Evolutionary conservation across 768 basidiomycete genomes (phyloP).

Genomic region (Tricholoma hemisulphureum): DNA sequence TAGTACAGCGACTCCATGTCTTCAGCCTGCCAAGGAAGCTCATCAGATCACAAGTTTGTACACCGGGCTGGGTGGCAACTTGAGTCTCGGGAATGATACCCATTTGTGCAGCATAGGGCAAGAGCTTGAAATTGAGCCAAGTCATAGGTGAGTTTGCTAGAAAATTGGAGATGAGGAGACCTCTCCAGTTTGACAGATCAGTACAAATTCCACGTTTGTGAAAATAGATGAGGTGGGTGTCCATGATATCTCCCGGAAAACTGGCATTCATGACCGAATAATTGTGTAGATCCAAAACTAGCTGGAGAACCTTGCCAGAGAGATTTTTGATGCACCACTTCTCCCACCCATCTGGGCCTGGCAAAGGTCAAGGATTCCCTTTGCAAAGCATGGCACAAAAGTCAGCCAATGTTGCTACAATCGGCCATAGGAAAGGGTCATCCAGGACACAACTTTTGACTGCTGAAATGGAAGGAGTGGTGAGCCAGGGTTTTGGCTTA

Average conservation of each 20-base stretch:
- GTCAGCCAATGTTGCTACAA: neutral
- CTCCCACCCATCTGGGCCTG: neutral
- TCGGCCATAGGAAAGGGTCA: neutral
- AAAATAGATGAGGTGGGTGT: slow-evolving; percentile 5
- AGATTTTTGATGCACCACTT: neutral
- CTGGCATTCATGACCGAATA: neutral
- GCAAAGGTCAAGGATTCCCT: neutral
- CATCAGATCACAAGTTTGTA: slow-evolving; percentile 18
- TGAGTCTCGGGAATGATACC: slow-evolving; percentile 18
- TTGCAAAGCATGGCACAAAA: neutral
- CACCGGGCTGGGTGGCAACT: slow-evolving; percentile 12
- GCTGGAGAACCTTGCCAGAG: neutral
- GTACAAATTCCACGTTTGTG: neutral
- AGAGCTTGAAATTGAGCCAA: slow-evolving; percentile 2
- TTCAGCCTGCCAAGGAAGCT: slow-evolving; percentile 13
- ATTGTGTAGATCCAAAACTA: slow-evolving; percentile 1
- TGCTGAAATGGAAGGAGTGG: slow-evolving; percentile 5
- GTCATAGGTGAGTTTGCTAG: slow-evolving; percentile 3
- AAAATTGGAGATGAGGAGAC: slow-evolving; percentile 3
- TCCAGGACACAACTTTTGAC: neutral
- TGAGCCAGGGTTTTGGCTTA: slow-evolving; percentile 25
- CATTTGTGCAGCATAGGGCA: neutral
- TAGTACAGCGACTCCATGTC: slow-evolving; percentile 10
- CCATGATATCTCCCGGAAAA: neutral
- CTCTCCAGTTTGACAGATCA: slow-evolving; percentile 3